phyloP scores from a whole-genome alignment of 2,329 filamentous ascomycete genomes.

The Colletotrichum truncatum region DNA sequence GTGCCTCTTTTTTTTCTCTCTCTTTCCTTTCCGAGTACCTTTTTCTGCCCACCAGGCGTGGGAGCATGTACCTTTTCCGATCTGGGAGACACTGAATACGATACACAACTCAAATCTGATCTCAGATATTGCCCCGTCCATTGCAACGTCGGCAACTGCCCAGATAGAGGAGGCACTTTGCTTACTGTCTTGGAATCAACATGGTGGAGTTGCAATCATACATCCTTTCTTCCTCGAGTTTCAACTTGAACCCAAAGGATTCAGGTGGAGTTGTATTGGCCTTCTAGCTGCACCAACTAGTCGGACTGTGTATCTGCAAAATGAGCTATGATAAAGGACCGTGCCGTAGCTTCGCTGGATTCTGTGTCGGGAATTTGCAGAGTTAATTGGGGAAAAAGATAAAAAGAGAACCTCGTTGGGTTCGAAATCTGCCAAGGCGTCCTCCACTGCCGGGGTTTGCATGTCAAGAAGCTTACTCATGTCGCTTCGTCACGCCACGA shows the following conservation, averaged over 20 bases:
- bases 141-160: background rate
- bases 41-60: slow-evolving; percentile 3
- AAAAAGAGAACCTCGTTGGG: too few species aligned
- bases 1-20: background rate
- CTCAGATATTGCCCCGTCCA: background rate
- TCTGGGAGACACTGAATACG: background rate
- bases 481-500: background rate
- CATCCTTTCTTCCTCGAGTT: slow-evolving; percentile 4
- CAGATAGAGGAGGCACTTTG: background rate
- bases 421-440: background rate
- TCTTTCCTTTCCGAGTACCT: too few species aligned
- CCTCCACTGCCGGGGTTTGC: too few species aligned
- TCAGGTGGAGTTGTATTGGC: background rate
- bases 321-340: background rate
- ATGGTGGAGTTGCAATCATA: background rate
- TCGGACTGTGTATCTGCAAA: background rate
- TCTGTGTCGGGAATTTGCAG: background rate
- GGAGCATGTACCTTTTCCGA: background rate
- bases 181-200: background rate
- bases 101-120: background rate
- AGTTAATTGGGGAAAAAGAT: background rate
- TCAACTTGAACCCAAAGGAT: slow-evolving; percentile 21
- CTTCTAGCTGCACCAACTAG: background rate
- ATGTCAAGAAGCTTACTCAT: background rate
- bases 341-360: background rate